Conservation (phyloP, 2,329 filamentous ascomycete genomes). For the Xylariaceae sp. region DNA sequence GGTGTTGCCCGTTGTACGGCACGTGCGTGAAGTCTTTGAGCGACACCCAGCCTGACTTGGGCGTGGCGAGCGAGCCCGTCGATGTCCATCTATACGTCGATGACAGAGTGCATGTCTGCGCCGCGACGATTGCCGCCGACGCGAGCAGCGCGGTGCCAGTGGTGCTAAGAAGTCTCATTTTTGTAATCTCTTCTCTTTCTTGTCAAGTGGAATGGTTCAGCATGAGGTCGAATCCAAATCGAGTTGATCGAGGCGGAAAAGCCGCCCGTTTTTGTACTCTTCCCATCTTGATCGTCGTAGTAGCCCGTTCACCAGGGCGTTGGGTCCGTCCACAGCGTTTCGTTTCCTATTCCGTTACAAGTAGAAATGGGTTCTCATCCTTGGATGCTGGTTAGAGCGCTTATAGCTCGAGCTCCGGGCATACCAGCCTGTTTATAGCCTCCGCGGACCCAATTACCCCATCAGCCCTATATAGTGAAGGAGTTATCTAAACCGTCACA, state of each 20-base stretch:
- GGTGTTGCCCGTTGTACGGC: slow-evolving; percentile 62
- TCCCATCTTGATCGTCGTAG: too few species aligned
- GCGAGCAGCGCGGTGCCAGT: background rate
- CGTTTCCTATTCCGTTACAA: too few species aligned
- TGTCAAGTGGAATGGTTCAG: too few species aligned
- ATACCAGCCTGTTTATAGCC: background rate
- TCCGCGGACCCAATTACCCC: slow-evolving; percentile 4
- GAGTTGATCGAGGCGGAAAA: too few species aligned
- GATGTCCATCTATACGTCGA: slow-evolving; percentile 62
- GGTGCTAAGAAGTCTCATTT: background rate
- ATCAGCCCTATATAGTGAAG: background rate
- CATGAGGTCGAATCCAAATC: too few species aligned
- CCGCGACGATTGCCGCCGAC: background rate
- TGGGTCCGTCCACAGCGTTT: too few species aligned
- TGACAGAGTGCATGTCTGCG: slow-evolving; percentile 36
- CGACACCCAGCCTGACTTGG: slow-evolving; percentile 60
- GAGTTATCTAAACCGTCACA: background rate
- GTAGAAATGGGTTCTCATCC: too few species aligned
- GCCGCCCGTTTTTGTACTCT: too few species aligned
- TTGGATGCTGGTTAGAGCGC: background rate
- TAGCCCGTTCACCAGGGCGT: too few species aligned
- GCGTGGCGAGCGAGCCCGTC: slow-evolving; percentile 56
- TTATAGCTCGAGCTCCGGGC: background rate
- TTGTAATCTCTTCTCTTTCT: too few species aligned
- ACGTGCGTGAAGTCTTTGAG: slow-evolving; percentile 69